These are phyloP conservation scores for Viridothelium virens DNA, from an alignment of 495 filamentous ascomycete genomes.

Conservation along the genomic window DNA sequence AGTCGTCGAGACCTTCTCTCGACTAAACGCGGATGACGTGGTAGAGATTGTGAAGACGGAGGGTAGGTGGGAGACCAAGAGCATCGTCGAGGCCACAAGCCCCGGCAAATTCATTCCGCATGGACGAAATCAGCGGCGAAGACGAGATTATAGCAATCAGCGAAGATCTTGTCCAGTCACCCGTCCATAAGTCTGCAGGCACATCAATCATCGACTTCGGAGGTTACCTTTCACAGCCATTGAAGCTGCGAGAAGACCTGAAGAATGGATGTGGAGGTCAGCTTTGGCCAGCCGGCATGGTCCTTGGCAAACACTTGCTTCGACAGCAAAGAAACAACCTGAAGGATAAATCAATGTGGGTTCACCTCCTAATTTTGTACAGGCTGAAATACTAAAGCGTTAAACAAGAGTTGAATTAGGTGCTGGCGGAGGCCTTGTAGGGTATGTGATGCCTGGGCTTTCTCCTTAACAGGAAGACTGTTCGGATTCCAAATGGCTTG, in stretches of 20 bases:
- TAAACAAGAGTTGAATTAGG: slow-evolving; percentile 74
- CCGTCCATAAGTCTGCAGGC: slow-evolving; percentile 54
- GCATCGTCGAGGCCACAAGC: neutral
- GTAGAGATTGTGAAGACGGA: too few species aligned
- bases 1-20: neutral
- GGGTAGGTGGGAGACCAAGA: neutral
- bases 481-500: too few species aligned
- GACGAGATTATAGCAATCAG: slow-evolving; percentile 44
- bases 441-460: slow-evolving; percentile 32
- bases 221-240: slow-evolving; percentile 56
- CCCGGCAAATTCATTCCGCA: slow-evolving; percentile 1
- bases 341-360: slow-evolving; percentile 64
- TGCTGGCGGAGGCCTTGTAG: slow-evolving; percentile 84
- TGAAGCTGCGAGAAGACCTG: slow-evolving; percentile 77
- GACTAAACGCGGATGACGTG: neutral
- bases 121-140: slow-evolving; percentile 18
- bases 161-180: slow-evolving; percentile 61
- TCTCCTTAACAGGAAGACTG: neutral
- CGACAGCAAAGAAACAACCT: slow-evolving; percentile 55
- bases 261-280: slow-evolving; percentile 83
- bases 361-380: slow-evolving; percentile 24
- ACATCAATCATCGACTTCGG: slow-evolving; percentile 61
- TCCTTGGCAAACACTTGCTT: slow-evolving; percentile 76
- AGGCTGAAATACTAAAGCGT: slow-evolving; percentile 11
- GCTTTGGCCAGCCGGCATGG: slow-evolving; percentile 89